Evolutionary conservation across 768 basidiomycete species (phyloP), one percentile per base, ranked within the genome.

Genomic region (Boletus coccyginus): DNA sequence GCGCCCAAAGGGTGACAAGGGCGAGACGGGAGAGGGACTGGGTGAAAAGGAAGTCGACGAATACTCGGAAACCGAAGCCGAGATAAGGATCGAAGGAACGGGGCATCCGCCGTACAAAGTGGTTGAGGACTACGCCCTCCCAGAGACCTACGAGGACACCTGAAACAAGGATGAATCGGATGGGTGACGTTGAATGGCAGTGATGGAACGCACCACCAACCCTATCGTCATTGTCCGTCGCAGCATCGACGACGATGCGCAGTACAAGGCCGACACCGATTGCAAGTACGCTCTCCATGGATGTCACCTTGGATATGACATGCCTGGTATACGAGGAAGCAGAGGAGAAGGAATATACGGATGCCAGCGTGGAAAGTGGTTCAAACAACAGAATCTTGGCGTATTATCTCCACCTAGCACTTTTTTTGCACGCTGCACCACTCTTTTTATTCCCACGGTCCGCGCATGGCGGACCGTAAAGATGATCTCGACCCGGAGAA

Each of bases 81-180:
- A 90, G 72, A 69, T 85, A 88, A 9, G 88, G 88, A 69, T 90
- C 88, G 53, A 77, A 75, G 1, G 88, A 88, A 52, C 55, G 66
- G 33, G 87, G 86, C 70, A 78, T 79, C 66, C 87, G 87, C 57
- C 79, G 80, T 59, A 88, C 70, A 68, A 88, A 90, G 62, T 90
- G 89, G 40, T 83, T 81, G 53, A 89, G 75, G 38, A 90, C 82
- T 27, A 87, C 79, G 46, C 90, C 88, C 70, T 91, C 89, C 87
- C 88, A 91, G 19, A 90, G 74, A 9, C 89, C 90, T 51, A 92
- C 76, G 54, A 91, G 78, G 14, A 85, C 83, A 17, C 85, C 83
- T 80, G 52, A 14, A 9, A 8, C 6, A n/a, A n/a, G 32, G 36
- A 40, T 60, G 32, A 13, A 38, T 61, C 19, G 61, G 51, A 29